phyloP scores from a whole-genome alignment of 768 basidiomycete species.

The Gymnopilus dilepis region DNA sequence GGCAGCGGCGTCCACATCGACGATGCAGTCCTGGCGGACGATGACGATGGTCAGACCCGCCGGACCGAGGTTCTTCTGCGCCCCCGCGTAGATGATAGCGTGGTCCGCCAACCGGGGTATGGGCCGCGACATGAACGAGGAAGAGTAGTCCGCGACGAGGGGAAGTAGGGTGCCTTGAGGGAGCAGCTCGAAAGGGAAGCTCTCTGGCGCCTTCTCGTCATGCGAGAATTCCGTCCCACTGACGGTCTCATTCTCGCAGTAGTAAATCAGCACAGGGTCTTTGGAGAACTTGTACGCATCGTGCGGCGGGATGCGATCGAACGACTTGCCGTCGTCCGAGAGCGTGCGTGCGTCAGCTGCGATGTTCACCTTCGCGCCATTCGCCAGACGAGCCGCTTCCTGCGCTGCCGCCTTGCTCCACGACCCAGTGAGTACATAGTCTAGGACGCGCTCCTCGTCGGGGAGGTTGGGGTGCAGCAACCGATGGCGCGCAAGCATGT shows the following conservation, averaged over 20 bases:
- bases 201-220: constrained; percentile 54
- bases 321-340: constrained; percentile 70
- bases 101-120: constrained; percentile 89
- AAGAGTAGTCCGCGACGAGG: constrained; percentile 94
- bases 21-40: constrained; percentile 92
- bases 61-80: constrained; percentile 97
- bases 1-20: constrained; percentile 83
- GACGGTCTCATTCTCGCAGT: constrained; percentile 99
- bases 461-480: constrained; percentile 67
- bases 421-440: constrained; percentile 92
- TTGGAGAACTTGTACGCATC: constrained; percentile 74
- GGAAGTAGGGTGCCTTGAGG: constrained; percentile 64
- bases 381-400: constrained; percentile 78
- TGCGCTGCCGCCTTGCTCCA: constrained; percentile 90
- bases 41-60: constrained; percentile 93
- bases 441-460: constrained; percentile 64
- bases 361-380: constrained; percentile 61
- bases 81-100: constrained; percentile 95
- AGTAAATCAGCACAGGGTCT: constrained; percentile 92
- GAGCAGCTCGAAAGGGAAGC: constrained; percentile 86
- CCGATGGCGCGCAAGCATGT: constrained; percentile 87
- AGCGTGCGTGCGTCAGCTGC: constrained; percentile 70
- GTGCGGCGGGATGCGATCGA: constrained; percentile 81
- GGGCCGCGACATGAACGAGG: constrained; percentile 94
- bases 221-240: constrained; percentile 89